These are phyloP conservation scores for Cercospora zeina DNA, from an alignment of 2,329 filamentous ascomycete genomes.

Conservation along the genomic window DNA sequence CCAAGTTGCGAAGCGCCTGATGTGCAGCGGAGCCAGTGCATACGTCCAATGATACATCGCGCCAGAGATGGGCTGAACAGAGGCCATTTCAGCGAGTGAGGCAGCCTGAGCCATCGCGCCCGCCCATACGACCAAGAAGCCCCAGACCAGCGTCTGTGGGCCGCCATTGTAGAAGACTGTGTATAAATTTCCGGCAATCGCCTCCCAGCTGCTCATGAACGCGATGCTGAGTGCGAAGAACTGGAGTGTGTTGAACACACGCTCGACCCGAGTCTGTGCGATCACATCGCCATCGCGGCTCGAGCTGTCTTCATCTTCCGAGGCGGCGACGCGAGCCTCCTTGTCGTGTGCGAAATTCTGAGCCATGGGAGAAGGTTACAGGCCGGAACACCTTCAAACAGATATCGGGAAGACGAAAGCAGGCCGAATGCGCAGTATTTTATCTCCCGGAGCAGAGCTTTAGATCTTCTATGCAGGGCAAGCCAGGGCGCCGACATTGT, in stretches of 20 bases:
- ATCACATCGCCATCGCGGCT: conserved; percentile 18
- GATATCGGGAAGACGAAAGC: not conserved
- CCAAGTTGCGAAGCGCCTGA: conserved; percentile 36
- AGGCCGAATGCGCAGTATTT: not conserved
- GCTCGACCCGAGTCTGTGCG: conserved; percentile 24
- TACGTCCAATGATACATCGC: conserved; percentile 36
- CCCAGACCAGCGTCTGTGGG: conserved; percentile 33
- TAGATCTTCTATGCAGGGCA: not conserved
- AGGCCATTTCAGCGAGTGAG: conserved; percentile 33
- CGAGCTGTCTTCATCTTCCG: not conserved
- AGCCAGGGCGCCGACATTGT: not conserved
- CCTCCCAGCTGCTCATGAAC: conserved; percentile 35
- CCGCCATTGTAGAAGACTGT: conserved; percentile 33
- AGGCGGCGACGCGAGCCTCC: conserved; percentile 11
- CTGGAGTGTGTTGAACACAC: conserved; percentile 33
- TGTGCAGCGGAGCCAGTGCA: conserved; percentile 27
- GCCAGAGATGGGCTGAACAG: conserved; percentile 35
- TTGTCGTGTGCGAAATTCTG: conserved; percentile 9
- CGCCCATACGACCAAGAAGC: conserved; percentile 31
- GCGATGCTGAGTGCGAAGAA: conserved; percentile 33
- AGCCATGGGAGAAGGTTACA: not conserved
- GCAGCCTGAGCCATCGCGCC: conserved; percentile 32
- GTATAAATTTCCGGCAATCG: conserved; percentile 31
- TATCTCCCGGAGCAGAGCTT: not conserved
- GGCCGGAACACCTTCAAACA: not conserved